These are phyloP conservation scores for Hypsizygus marmoreus DNA, from an alignment of 768 basidiomycete genomes.

Conservation along the genomic window DNA sequence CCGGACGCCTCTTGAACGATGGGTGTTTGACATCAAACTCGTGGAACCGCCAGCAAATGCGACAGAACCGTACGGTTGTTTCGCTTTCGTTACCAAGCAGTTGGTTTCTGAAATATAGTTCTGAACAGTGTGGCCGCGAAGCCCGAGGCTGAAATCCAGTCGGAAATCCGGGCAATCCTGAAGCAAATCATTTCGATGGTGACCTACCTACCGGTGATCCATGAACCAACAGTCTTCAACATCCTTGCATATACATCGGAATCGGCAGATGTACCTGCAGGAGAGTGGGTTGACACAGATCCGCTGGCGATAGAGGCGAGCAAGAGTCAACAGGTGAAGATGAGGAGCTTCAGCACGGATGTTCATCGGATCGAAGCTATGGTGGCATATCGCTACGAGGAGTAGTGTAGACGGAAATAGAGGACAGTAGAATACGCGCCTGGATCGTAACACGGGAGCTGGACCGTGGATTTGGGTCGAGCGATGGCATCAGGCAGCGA, in stretches of 20 bases:
- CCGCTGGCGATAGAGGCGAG: conserved; percentile 90
- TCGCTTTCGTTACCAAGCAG: conserved; percentile 10
- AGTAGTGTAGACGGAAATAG: conserved; percentile 49
- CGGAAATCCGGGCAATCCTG: conserved; percentile 95
- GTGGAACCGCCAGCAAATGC: conserved; percentile 62
- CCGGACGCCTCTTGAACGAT: conserved; percentile 88
- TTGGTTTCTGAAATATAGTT: conserved; percentile 4
- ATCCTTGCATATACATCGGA: conserved; percentile 94
- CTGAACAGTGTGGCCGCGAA: conserved; percentile 54
- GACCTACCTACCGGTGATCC: conserved; percentile 93
- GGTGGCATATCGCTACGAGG: conserved; percentile 96
- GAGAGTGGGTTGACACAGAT: conserved; percentile 96
- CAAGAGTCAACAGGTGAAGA: conserved; percentile 91
- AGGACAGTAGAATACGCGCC: background rate
- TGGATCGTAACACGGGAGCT: background rate
- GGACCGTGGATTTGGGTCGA: background rate
- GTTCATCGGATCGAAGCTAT: conserved; percentile 97
- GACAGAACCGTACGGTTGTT: conserved; percentile 48
- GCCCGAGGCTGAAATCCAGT: conserved; percentile 88
- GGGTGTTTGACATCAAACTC: conserved; percentile 96
- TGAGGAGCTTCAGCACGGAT: conserved; percentile 96
- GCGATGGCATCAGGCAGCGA: conserved; percentile 30
- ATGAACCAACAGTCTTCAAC: conserved; percentile 96
- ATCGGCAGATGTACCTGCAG: conserved; percentile 87
- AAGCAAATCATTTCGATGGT: conserved; percentile 98